A percentile compares a stretch with the other conserved stretches of the same genome.
phyloP scores from a whole-genome alignment of 345 rosid species.

The Nasturtium officinale region DNA sequence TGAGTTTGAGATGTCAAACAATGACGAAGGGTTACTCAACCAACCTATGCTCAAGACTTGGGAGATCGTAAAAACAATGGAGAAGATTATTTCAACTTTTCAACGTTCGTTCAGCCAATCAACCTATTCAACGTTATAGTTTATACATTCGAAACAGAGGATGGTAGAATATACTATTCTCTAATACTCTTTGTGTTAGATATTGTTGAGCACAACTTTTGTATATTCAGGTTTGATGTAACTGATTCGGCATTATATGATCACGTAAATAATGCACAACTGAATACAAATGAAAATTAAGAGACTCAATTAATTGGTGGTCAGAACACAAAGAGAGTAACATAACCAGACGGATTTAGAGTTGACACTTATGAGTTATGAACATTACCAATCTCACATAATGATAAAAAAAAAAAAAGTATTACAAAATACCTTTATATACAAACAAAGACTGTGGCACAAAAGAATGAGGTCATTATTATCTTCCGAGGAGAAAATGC shows the following conservation, averaged over 20 bases:
- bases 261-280: neutral
- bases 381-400: constrained; percentile 27
- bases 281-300: neutral
- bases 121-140: neutral
- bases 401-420: neutral
- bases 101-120: neutral
- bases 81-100: neutral
- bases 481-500: constrained; percentile 24
- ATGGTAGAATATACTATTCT: neutral
- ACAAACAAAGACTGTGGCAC: constrained; percentile 36
- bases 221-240: neutral
- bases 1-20: neutral
- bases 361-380: constrained; percentile 13
- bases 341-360: neutral
- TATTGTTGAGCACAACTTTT: neutral
- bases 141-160: neutral
- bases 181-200: neutral
- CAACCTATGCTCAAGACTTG: neutral
- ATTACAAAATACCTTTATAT: constrained; percentile 37
- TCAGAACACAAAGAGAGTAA: constrained; percentile 3
- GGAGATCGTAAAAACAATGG: neutral
- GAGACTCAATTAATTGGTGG: constrained; percentile 10
- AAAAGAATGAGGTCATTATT: constrained; percentile 36
- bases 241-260: neutral
- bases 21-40: neutral